Evolutionary conservation across 2,329 filamentous ascomycete genomes (phyloP), one percentile per base, ranked within the genome.

Genomic region (Trichoderma lentiforme): DNA sequence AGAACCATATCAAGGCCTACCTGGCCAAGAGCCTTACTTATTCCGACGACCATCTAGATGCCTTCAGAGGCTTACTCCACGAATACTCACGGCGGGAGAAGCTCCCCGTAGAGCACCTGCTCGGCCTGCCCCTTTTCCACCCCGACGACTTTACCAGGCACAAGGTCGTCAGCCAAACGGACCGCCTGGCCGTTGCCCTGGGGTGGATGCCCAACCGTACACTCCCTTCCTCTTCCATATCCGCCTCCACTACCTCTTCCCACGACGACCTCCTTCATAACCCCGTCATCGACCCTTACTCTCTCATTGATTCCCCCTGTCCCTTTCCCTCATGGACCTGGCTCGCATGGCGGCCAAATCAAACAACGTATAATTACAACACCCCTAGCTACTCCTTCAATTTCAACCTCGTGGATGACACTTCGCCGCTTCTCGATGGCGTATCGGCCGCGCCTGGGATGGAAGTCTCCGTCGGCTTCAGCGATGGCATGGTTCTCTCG

Each of bases 241-340:
- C 66, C n/a, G 47, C 66, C 39, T 51, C 66, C 66, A 34, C 66
- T 28, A 62, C 56, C 6, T 71, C 47, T 70, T 74, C 28, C 65
- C 74, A 73, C 21, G 69, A 73, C 47, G 72, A 73, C 63, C 57
- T 66, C 28, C 34, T 62, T 18, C 62, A 68, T 6, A 64, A 21
- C 15, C 63, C 61, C n/a, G 61, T 60, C 21, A 53, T 72, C n/a
- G 75, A 78, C 53, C 78, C 78, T 30, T 76, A 78, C 71, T 77
- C 73, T 43, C 75, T 76, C 47, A 75, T 77, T 18, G 76, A 71
- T 26, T 36, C 62, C 18, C 65, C 47, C 7, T 57, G 75, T 28
- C 66, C 75, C 3, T 81, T 79, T 58, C 81, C 81, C 2, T 82
- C 81, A 0, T 82, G 81, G 81, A 81, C 80, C 4, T 82, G 81